Evolutionary conservation across 2,329 filamentous ascomycete species (phyloP), one percentile per base, ranked within the genome.

Genomic region (Clonostachys solani): DNA sequence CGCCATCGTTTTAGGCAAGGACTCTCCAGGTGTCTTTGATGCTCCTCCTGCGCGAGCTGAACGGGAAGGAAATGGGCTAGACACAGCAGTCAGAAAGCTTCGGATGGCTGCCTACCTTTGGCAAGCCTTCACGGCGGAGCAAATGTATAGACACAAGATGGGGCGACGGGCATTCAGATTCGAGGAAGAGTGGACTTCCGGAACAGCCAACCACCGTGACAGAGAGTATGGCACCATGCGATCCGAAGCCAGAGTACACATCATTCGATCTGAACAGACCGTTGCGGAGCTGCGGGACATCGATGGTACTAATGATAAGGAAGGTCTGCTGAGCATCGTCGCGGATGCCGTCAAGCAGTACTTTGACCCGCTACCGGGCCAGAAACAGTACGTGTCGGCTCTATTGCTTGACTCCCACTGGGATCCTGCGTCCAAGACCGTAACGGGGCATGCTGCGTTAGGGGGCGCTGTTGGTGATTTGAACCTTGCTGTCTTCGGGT

Each of bases 121-220:
- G 92, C 94, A 99, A 64, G 90, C 92, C 8, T 97, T 95, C 60
- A 97, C 92, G 0, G 90, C 89, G 7, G 94, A 99, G 64, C 92
- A 97, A 63, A 97, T 97, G 92, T 87, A 83, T 64, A 84, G 90
- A 52, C 88, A 96, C 62, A 88, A 86, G 50, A 82, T 97, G 55
- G 91, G 92, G 10, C 81, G 92, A 49, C 83, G 92, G 48, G 85
- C 82, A 46, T 97, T 96, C 65, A 80, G 92, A 40, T 92, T 95
- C 52, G 94, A 97, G 57, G 94, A 99, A 65, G 89, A 96, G 62
- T 97, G 94, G 94, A 88, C 88, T 50, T 82, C 83, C 4, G 92
- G 92, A 8, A 88, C 89, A 2, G 76, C 89, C 49, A 92, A 88
- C 50, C 78, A 80, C 55, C 83, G 86, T 37, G 94, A 97, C 61